A percentile compares a stretch with the other conserved stretches of the same genome.
Conservation (phyloP, 352 stramenopile species). For the Pythium myriotylum region DNA sequence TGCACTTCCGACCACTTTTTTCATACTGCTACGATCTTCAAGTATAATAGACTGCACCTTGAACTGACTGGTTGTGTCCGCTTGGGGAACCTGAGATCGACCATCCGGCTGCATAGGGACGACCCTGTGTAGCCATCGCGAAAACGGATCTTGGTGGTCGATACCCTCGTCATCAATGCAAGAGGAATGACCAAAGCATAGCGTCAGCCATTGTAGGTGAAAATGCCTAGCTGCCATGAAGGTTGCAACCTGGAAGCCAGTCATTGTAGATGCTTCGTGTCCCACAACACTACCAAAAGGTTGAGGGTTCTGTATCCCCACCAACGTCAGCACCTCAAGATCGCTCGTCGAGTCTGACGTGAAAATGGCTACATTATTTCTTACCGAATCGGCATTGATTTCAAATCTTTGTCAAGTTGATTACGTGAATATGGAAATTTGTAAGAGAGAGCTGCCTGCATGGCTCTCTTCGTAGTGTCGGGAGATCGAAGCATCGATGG, state of each 20-base stretch:
- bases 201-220: too few species aligned
- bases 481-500: background rate
- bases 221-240: too few species aligned
- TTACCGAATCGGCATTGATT: background rate
- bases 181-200: too few species aligned
- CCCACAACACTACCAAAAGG: too few species aligned
- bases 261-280: too few species aligned
- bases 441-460: conserved; percentile 2
- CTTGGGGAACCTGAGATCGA: too few species aligned
- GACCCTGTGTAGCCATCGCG: background rate
- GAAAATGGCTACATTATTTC: conserved; percentile 20
- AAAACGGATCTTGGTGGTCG: too few species aligned
- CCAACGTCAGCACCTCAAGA: conserved; percentile 5
- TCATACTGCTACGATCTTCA: conserved; percentile 13
- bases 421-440: background rate
- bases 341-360: conserved; percentile 14
- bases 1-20: background rate
- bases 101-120: background rate
- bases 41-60: conserved; percentile 20
- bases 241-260: too few species aligned
- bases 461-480: background rate
- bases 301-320: too few species aligned
- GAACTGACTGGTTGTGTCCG: background rate
- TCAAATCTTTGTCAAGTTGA: background rate
- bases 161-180: too few species aligned